A percentile compares a stretch with the other conserved stretches of the same genome.
phyloP scores from a whole-genome alignment of 2,329 filamentous ascomycete genomes.

The Ophiosphaerella korrae region DNA sequence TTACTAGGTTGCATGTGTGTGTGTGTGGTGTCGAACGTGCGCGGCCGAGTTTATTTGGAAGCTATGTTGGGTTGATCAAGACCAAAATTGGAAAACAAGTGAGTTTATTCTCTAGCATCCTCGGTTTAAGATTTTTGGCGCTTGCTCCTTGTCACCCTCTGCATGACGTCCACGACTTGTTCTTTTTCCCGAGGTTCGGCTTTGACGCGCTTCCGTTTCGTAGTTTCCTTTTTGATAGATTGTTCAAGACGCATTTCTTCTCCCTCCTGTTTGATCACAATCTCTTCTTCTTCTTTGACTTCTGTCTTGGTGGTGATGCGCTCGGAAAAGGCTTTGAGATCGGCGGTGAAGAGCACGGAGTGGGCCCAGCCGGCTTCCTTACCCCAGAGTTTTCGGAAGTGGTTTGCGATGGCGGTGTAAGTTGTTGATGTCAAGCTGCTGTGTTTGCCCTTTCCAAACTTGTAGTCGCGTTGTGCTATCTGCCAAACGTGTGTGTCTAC shows the following conservation, averaged over 20 bases:
- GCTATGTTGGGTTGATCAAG: too few relatives aligned
- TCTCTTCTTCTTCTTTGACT: constrained; percentile 53
- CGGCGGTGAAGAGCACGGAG: constrained; percentile 93
- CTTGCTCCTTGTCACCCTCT: constrained; percentile 43
- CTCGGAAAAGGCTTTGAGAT: constrained; percentile 83
- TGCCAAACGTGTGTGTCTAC: constrained; percentile 99
- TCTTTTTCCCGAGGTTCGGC: constrained; percentile 49
- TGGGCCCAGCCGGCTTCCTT: constrained; percentile 96
- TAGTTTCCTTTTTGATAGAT: constrained; percentile 42
- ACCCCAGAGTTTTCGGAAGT: constrained; percentile 90
- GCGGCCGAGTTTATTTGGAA: too few relatives aligned
- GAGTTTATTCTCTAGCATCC: too few relatives aligned
- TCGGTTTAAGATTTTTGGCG: constrained; percentile 3
- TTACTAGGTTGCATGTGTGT: too few relatives aligned
- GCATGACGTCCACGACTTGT: constrained; percentile 46
- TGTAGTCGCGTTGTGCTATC: constrained; percentile 95
- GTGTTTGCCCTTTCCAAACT: constrained; percentile 80
- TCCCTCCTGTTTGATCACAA: constrained; percentile 42
- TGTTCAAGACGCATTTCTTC: constrained; percentile 15
- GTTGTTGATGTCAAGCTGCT: constrained; percentile 87
- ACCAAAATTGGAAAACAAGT: too few relatives aligned
- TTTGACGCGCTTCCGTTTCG: constrained; percentile 40
- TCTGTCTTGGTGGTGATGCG: constrained; percentile 57
- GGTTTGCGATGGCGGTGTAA: constrained; percentile 87
- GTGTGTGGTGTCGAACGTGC: too few relatives aligned